Conservation (phyloP, 208 protist genomes). For the Trypanosoma boissoni region DNA sequence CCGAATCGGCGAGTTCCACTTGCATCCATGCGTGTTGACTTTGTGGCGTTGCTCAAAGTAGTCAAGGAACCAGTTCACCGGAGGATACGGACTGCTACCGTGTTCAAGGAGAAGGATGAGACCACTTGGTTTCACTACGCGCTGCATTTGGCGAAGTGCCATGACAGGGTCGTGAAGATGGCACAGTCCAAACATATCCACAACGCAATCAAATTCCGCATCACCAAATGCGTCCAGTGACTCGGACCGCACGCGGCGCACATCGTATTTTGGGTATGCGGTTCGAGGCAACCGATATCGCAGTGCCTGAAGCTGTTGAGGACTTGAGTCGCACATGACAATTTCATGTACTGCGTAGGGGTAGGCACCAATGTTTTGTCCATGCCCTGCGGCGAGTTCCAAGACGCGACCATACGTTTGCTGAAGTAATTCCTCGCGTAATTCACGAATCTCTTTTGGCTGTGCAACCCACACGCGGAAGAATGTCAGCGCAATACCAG, state of each 20-base stretch:
- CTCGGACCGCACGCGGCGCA: conserved; percentile 78
- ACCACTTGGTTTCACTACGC: conserved; percentile 85
- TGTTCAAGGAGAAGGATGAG: conserved; percentile 91
- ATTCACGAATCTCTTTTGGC: conserved; percentile 69
- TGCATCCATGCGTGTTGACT: conserved; percentile 84
- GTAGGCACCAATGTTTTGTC: conserved; percentile 89
- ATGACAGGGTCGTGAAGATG: conserved; percentile 87
- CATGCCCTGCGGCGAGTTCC: conserved; percentile 84
- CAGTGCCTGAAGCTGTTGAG: conserved; percentile 81
- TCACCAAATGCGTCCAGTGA: conserved; percentile 72
- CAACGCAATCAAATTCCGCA: conserved; percentile 86
- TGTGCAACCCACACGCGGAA: conserved; percentile 87
- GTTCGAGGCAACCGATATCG: conserved; percentile 77
- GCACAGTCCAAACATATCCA: conserved; percentile 92
- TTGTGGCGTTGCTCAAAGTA: conserved; percentile 78
- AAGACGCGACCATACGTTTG: conserved; percentile 83
- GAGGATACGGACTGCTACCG: conserved; percentile 73
- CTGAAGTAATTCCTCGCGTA: conserved; percentile 84
- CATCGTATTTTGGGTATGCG: conserved; percentile 84
- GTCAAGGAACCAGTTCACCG: conserved; percentile 87
- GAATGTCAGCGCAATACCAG: conserved; percentile 48
- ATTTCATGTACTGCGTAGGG: conserved; percentile 88
- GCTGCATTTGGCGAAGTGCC: conserved; percentile 88
- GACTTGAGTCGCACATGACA: conserved; percentile 79
- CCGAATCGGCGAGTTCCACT: conserved; percentile 82